These are phyloP conservation scores for Planoprotostelium fungivorum DNA, from an alignment of 78 protist genomes.

Conservation along the genomic window DNA sequence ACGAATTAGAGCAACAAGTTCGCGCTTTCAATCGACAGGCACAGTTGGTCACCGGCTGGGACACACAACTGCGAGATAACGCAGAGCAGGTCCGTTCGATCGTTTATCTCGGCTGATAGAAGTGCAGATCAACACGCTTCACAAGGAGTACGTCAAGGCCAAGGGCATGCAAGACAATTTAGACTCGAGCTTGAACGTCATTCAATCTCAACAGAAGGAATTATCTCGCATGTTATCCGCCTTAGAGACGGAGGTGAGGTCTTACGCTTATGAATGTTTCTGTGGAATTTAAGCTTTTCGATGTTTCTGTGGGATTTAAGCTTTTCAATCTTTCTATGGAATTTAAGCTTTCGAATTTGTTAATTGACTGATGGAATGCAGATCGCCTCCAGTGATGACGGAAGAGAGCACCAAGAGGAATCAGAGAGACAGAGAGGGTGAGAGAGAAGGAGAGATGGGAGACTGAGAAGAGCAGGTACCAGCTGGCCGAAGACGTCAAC, in stretches of 20 bases:
- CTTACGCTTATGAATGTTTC: not conserved
- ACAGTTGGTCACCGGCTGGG: not conserved
- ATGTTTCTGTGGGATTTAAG: not conserved
- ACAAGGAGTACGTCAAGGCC: not conserved
- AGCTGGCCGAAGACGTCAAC: not conserved
- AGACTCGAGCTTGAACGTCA: not conserved
- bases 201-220: not conserved
- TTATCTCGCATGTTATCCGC: not conserved
- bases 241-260: not conserved
- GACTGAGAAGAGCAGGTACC: not conserved
- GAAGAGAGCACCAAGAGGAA: no score
- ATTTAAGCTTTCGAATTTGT: not conserved
- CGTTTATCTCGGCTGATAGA: no score
- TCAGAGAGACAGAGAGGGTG: not conserved
- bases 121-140: not conserved
- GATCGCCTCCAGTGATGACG: no score
- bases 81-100: not conserved
- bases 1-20: not conserved
- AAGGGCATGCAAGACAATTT: not conserved
- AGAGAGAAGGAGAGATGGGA: not conserved
- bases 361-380: no score
- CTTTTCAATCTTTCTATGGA: not conserved
- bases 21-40: not conserved
- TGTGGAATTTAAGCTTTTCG: not conserved
- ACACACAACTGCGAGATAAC: not conserved